Conservation (phyloP, 257 asterid genomes). For the Rauvolfia tetraphylla region DNA sequence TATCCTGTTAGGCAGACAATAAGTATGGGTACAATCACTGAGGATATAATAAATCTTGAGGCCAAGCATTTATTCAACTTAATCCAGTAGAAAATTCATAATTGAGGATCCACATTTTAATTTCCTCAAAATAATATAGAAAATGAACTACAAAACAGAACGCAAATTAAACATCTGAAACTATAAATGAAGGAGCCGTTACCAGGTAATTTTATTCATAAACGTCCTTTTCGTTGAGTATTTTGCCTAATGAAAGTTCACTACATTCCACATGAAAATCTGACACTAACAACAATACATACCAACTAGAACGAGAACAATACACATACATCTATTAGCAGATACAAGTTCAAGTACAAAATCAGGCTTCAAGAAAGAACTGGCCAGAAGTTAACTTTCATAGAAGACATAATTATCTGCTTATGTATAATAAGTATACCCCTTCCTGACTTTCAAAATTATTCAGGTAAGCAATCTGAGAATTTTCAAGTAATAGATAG, state of each 20-base stretch:
- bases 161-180: not conserved
- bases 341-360: not conserved
- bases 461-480: not conserved
- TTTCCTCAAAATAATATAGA: not conserved
- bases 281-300: not conserved
- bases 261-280: not conserved
- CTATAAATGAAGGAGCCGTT: not conserved
- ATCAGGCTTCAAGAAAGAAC: not conserved
- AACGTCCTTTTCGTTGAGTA: too few species aligned
- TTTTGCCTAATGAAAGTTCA: not conserved
- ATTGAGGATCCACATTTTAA: not conserved
- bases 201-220: not conserved
- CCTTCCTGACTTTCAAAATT: not conserved
- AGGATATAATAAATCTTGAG: not conserved
- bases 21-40: not conserved
- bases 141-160: not conserved
- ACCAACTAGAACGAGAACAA: not conserved
- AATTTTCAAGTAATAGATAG: not conserved
- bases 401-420: not conserved
- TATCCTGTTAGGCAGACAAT: constrained; percentile 54
- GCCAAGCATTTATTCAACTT: not conserved
- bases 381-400: not conserved
- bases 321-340: not conserved
- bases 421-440: not conserved
- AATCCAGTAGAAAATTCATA: not conserved